Base-by-base conservation (phyloP, 2,329 filamentous ascomycete genomes). In the Escovopsis sp. region DNA sequence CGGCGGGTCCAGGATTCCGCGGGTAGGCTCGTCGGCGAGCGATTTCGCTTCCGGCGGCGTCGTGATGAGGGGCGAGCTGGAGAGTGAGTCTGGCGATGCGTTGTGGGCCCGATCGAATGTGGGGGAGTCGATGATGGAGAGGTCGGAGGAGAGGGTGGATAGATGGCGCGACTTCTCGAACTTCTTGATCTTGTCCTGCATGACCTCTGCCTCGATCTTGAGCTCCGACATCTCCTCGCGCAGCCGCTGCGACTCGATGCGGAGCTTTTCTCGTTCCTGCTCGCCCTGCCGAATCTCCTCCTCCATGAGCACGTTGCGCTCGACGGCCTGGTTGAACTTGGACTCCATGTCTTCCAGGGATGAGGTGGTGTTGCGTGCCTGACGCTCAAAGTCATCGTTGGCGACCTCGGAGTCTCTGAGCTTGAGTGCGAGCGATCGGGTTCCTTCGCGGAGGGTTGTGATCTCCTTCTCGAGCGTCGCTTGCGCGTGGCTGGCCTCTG, bases 371-470 rank as follows among this genome's bases (percentile, higher is more conserved):
- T 95, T 91, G 52, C 91, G 80, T 51, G 91, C 89, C 65, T 96
- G 89, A 50, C 87, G 80, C 67, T 98, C 91, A 58, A 89, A 95
- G 62, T 98, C 91, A 68, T 98, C 91, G 65, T 96, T 98, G 58
- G 84, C 86, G 42, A 98, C 91, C 63, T 98, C 91, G 52, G 89
- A 94, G 60, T 98, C 91, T 51, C 91, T 81, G 44, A 98, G 68
- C 61, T 75, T 84, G 48, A 94, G 69, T 54, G 91, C 83, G 46
- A 95, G 64, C 4, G 81, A 79, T 49, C 91, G 73, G 60, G 87
- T 93, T 39, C 78, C 62, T 50, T 98, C 88, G 56, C 91, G 82
- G 53, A 98, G 71, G 8, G 75, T 81, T 7, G 91, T 98, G 53
- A 98, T 88, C 62, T 98, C 91, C 63, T 95, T 96, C 63, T 98